Base-by-base conservation (phyloP, 106 monocot genomes). In the Posidonia australis region DNA sequence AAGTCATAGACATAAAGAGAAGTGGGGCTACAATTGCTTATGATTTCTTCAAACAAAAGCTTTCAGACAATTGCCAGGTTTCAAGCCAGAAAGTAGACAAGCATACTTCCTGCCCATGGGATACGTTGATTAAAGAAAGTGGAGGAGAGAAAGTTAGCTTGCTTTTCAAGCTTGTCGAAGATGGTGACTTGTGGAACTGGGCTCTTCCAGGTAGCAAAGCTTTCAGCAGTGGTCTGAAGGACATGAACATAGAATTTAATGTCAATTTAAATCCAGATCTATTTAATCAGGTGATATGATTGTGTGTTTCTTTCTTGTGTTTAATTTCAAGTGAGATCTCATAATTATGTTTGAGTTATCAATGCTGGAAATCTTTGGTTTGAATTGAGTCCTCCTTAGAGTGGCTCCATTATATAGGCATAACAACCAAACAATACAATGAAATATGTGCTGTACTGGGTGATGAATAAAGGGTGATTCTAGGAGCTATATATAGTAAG, bases 161-260 rank as follows among this genome's bases (percentile, higher is more conserved):
- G 20, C 79, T 96, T 63, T 90, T 83, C 73, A 84, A 79, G 70
- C 78, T 74, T 74, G 75, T 96, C 51, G 94, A 96, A 78, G 90
- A 96, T 82, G 94, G 70, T 21, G 94, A 96, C 77, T 66, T 96
- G 21, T 96, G 94, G 94, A 90, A 81, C 42, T 96, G 94, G 94
- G 69, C 63, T 31, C 73, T 96, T 68, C 84, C 84, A 16, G 28
- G 74, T 60, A 96, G 90, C 78, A 86, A 87, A 78, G 94, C 90
- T 70, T 96, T 96, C 66, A 82, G 84, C 61, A 87, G 86, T 64
- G 94, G 94, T 32, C 67, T 96, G 29, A 84, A 80, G 72, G 82
- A 90, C 75, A 41, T 84, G 72, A 78, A 82, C 23, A 76, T 96
- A 42, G 90, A 96, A 62, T 90, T 68, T 68, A 74, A 96, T 71